Conservation (phyloP, 1,139 yeast genomes). For the Sugiyamaella pinicola region DNA sequence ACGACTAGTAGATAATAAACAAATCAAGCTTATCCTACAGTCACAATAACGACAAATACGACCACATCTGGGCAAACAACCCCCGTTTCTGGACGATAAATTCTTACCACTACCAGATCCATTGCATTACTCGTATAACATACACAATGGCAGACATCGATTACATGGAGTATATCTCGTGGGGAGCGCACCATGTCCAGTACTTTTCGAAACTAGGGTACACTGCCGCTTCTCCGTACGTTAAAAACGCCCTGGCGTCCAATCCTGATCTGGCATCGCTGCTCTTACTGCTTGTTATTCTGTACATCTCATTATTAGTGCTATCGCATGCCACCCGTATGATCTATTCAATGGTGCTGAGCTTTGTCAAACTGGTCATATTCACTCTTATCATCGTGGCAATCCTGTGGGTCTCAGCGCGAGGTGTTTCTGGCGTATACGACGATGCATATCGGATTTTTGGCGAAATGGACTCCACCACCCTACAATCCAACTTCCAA, state of each 20-base stretch:
- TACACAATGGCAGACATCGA: conserved; percentile 12
- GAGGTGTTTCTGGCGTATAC: conserved; percentile 34
- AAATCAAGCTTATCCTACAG: too few relatives aligned
- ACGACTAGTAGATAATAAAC: too few relatives aligned
- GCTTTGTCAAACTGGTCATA: conserved; percentile 29
- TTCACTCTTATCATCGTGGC: conserved; percentile 26
- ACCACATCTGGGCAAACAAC: too few relatives aligned
- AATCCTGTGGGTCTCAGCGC: conserved; percentile 31
- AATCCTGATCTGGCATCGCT: conserved; percentile 36
- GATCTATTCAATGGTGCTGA: conserved; percentile 34
- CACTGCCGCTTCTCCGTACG: conserved; percentile 23
- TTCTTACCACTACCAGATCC: conserved; percentile 5
- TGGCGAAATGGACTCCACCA: conserved; percentile 17
- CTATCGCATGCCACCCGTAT: conserved; percentile 37
- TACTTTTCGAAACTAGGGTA: conserved; percentile 16
- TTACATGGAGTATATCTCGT: conserved; percentile 1
- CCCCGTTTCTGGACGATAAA: too few relatives aligned
- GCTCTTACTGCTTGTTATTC: conserved; percentile 31
- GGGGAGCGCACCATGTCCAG: conserved; percentile 10
- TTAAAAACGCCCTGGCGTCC: conserved; percentile 27
- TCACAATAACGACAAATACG: too few relatives aligned
- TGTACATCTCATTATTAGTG: conserved; percentile 38
- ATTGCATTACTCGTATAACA: background rate
- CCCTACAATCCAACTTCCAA: conserved; percentile 10
- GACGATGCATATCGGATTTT: conserved; percentile 26